These are phyloP conservation scores for Pelargonium exstipulatum DNA, from an alignment of 441 rosid genomes.

Conservation along the genomic window DNA sequence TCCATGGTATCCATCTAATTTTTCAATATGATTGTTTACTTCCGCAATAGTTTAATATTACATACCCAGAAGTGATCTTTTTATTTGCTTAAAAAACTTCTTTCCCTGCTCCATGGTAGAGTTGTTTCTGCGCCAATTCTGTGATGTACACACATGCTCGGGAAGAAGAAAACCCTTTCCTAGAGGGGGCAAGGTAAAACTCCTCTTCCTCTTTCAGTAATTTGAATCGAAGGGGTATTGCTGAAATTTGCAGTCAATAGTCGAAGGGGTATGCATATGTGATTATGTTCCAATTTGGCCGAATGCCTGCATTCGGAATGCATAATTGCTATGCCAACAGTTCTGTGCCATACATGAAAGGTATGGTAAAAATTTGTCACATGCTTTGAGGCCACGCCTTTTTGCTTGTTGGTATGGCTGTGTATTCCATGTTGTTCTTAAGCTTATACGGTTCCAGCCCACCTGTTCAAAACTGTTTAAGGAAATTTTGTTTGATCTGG, in stretches of 20 bases:
- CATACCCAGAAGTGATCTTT: not conserved
- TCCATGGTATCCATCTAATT: conserved; percentile 59
- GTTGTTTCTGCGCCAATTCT: conserved; percentile 78
- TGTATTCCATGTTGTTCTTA: conserved; percentile 7
- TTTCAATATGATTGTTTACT: not conserved
- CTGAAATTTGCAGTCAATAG: not conserved
- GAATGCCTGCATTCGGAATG: conserved; percentile 1
- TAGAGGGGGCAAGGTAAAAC: conserved; percentile 73
- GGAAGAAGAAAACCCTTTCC: conserved; percentile 60
- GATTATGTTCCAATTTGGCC: not conserved
- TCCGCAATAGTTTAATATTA: not conserved
- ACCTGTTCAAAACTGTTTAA: conserved; percentile 3
- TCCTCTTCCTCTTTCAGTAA: not conserved
- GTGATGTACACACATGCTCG: conserved; percentile 87
- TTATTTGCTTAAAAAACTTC: not conserved
- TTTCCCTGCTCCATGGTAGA: conserved; percentile 38
- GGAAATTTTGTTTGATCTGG: conserved; percentile 2
- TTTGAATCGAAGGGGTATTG: not conserved
- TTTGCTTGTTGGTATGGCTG: conserved; percentile 4
- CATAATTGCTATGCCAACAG: not conserved
- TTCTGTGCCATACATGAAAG: not conserved
- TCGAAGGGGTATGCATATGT: not conserved
- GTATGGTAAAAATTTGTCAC: not conserved
- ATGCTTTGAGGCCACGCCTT: not conserved
- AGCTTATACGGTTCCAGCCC: not conserved